Percentiles rank a stretch among this genome's conserved stretches.
These are phyloP conservation scores for Geotrichum ghanense DNA, from an alignment of 805 yeast genomes.

Conservation along the genomic window DNA sequence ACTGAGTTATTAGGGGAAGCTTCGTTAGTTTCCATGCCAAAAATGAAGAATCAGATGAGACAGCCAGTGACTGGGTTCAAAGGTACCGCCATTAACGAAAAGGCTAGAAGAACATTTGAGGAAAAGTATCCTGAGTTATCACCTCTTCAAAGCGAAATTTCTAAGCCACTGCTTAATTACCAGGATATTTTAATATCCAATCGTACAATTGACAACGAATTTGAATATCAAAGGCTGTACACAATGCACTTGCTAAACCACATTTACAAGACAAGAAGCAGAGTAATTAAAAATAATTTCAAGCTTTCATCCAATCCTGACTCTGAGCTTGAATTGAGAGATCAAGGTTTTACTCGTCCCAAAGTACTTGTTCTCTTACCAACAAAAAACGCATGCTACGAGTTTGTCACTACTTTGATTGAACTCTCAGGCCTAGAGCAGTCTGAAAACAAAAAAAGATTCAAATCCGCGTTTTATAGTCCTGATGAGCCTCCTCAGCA, in stretches of 20 bases:
- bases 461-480: conserved; percentile 55
- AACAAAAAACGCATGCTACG: conserved; percentile 67
- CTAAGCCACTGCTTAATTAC: conserved; percentile 61
- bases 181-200: conserved; percentile 58
- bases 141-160: conserved; percentile 38
- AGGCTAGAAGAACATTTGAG: conserved; percentile 4
- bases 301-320: conserved; percentile 36
- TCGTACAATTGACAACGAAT: conserved; percentile 36
- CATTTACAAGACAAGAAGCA: conserved; percentile 74
- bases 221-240: conserved; percentile 50
- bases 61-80: not conserved
- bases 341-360: conserved; percentile 94
- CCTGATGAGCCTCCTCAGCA: conserved; percentile 35
- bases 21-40: not conserved
- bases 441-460: conserved; percentile 70
- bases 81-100: not conserved
- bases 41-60: not conserved
- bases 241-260: conserved; percentile 71
- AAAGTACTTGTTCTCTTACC: conserved; percentile 76
- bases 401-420: conserved; percentile 51
- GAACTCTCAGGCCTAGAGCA: conserved; percentile 56
- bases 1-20: not conserved
- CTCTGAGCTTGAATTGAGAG: conserved; percentile 59
- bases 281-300: conserved; percentile 66
- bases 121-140: conserved; percentile 23